Base-by-base conservation (phyloP, 2,329 filamentous ascomycete species). In the Cercospora sojina region DNA sequence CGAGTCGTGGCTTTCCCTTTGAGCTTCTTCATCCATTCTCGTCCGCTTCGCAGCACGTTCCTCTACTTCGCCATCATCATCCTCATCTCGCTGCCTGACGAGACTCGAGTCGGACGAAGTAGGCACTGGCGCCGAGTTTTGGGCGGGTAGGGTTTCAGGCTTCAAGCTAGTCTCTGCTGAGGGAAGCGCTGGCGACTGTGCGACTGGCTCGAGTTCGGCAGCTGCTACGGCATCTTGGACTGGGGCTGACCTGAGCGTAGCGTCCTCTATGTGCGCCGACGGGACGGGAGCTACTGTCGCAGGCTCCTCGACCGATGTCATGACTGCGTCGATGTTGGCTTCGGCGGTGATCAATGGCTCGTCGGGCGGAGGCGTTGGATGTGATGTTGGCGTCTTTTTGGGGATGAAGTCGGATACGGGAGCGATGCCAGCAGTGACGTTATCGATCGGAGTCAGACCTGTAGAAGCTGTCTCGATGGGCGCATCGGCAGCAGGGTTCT, bases 41-140 rank as follows among this genome's bases (percentile, higher is more conserved):
- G 91, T 87, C 27, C 93, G 89, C 82, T 97, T 97, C 1, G 92
- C 86, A 16, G 87, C 86, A 62, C 90, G 92, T 70, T 92, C 81
- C 29, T 73, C 76, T n/a, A 76, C 81, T 23, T 75, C 76, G 32
- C 53, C 68, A 0, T 82, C 82, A 70, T 96, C 92, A 70, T 96
- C 92, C 4, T 92, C 89, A 66, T 96, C 92, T 13, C 93, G 89
- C 71, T 89, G 90, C 10, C 92, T 88, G 1, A 91, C 84, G 29
- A 73, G 61, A 53, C 71, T 73, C 12, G 90, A 76, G 79, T 93
- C 94, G 3, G 77, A 77, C 3, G 70, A 59, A 56, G 74, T 67
- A 62, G 64, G 62, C 29, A 61, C 67, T 58, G 64, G 67, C 9
- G 61, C 66, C 20, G 64, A 13, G 18, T 20, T 29, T 20, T 61